Percentiles rank a stretch among this genome's conserved stretches.
phyloP scores from a whole-genome alignment of 371 early-diverging fungal species.

The Mortierella sp. region DNA sequence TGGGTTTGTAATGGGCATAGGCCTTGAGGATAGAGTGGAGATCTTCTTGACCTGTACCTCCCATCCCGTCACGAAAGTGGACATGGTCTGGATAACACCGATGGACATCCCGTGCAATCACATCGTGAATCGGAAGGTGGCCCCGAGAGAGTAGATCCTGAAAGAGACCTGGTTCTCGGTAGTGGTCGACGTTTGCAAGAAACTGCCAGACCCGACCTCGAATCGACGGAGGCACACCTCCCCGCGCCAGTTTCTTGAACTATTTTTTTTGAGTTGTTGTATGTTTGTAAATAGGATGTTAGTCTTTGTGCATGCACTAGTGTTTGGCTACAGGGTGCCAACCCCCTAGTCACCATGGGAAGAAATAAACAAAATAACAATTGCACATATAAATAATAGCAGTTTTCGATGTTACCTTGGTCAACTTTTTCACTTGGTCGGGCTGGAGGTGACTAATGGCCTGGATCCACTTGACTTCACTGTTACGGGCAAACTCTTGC shows the following conservation, averaged over 20 bases:
- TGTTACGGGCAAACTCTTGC: slow-evolving; percentile 19
- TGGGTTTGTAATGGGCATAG: slow-evolving; percentile 90
- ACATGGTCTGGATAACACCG: slow-evolving; percentile 91
- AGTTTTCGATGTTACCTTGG: slow-evolving; percentile 28
- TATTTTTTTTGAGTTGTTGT: slow-evolving; percentile 31
- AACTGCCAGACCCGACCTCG: slow-evolving; percentile 83
- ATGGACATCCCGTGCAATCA: slow-evolving; percentile 90
- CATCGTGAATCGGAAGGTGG: slow-evolving; percentile 73
- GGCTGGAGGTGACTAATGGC: slow-evolving; percentile 24
- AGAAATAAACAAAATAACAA: background rate
- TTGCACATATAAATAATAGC: too few relatives aligned
- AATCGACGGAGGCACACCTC: slow-evolving; percentile 83
- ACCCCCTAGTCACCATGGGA: too few relatives aligned
- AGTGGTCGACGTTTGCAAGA: slow-evolving; percentile 66
- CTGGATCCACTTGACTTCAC: slow-evolving; percentile 49
- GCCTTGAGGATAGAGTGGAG: slow-evolving; percentile 83
- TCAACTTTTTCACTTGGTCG: slow-evolving; percentile 40
- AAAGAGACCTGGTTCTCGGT: slow-evolving; percentile 61
- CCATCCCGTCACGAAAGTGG: slow-evolving; percentile 73
- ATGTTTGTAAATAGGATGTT: background rate
- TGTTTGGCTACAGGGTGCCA: background rate
- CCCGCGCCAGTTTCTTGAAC: slow-evolving; percentile 75
- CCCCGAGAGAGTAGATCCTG: slow-evolving; percentile 55
- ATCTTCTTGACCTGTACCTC: slow-evolving; percentile 76
- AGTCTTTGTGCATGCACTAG: background rate